Percentiles rank a stretch among this genome's conserved stretches.
phyloP scores from a whole-genome alignment of 345 rosid species.

The Arabidopsis thaliana region TAIR10.1 NC_003076.8:6142001-6142500 shows the following conservation, averaged over 20 bases:
- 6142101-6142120: not conserved
- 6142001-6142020: not conserved
- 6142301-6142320: not conserved
- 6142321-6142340: not conserved
- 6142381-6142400: not conserved
- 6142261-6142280: not conserved
- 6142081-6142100: not conserved
- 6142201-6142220: conserved; percentile 10
- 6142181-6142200: not conserved
- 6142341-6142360: not conserved
- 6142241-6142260: not conserved
- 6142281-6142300: not conserved
- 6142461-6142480: not conserved
- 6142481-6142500: not conserved
- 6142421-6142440: not conserved
- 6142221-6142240: not conserved
- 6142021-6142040: not conserved
- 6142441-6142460: not conserved
- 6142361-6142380: not conserved
- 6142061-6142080: not conserved
- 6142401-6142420: not conserved
- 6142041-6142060: not conserved
- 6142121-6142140: not conserved
- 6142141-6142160: not conserved
- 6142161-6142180: not conserved